Base-by-base conservation (phyloP, 1,284 basidiomycete species). In the Sphaerobolus stellatus region DNA sequence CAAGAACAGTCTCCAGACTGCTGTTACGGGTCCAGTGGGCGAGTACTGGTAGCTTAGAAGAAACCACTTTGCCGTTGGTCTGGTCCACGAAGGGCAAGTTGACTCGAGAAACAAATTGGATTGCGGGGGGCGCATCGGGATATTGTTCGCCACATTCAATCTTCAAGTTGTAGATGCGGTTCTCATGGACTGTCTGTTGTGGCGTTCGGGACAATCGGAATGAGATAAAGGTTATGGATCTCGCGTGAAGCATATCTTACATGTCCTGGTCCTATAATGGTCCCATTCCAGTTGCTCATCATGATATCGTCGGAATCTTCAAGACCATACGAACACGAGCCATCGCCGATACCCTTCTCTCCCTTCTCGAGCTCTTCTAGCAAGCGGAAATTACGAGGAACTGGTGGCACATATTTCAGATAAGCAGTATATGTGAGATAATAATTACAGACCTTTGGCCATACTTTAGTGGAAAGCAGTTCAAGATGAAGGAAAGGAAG, bases 241-340 rank as follows among this genome's bases (percentile, higher is more conserved):
- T 7, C 16, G 7, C 28, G 36, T 50, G 36, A 40, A 44, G 47
- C 29, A 34, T 48, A 13, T 76, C 89, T 64, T 70, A 93, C 92
- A 77, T 98, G 95, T 55, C 94, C 94, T 30, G 97, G 96, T 8
- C 96, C 97, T 60, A 99, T 93, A 75, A 99, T 96, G 11, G 97
- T 99, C 38, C 95, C 96, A 68, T 97, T 98, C 96, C 96, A 99
- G 69, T 94, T 83, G 73, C 86, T 91, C 96, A 99, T 98, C 75
- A 92, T 79, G 72, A 94, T 88, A 79, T 96, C 94, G 67, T 97
- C 94, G 64, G 86, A 74, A 72, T 96, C 92, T 72, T 92, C 91
- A 56, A 97, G 78, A 54, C 95, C 95, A 66, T 98, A 98, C 29
- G 92, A 95, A 76, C 94, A 97, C 33, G 90, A 93, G 56, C 95